Evolutionary conservation across 208 protist species (phyloP).

Genomic region (Angomonas ambiguus): DNA sequence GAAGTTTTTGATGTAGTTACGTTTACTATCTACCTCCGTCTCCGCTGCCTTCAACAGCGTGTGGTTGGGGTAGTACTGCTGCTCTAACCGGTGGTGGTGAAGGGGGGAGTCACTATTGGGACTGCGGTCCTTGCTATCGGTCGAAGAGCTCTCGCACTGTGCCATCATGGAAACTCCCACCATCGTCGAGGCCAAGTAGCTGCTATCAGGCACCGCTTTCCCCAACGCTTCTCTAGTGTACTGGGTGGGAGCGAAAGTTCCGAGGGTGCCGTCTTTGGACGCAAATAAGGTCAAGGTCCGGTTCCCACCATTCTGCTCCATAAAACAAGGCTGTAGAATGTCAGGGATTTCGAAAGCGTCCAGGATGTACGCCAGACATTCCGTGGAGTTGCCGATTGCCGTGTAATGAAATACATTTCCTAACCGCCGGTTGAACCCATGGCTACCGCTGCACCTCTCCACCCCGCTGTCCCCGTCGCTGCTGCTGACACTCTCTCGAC

Average conservation of each 20-base stretch:
- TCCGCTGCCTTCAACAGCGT: constrained; percentile 11
- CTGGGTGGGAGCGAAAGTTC: too few relatives aligned
- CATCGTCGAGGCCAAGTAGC: too few relatives aligned
- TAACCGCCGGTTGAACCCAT: neutral
- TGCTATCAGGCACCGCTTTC: too few relatives aligned
- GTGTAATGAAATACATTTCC: constrained; percentile 38
- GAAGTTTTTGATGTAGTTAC: neutral
- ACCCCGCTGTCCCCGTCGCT: neutral
- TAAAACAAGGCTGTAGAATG: constrained; percentile 6
- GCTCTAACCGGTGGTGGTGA: too few relatives aligned
- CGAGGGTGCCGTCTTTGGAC: too few relatives aligned
- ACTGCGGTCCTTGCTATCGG: too few relatives aligned
- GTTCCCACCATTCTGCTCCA: neutral
- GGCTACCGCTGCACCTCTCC: neutral
- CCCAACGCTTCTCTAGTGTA: too few relatives aligned
- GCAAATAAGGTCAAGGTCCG: too few relatives aligned
- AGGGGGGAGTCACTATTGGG: too few relatives aligned
- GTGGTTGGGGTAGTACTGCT: constrained; percentile 14
- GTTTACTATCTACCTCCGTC: neutral
- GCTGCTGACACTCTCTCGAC: too few relatives aligned
- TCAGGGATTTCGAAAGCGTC: constrained; percentile 29
- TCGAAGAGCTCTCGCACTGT: too few relatives aligned
- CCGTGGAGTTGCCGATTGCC: constrained; percentile 37
- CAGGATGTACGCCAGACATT: constrained; percentile 36
- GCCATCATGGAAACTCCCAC: too few relatives aligned